Base-by-base conservation (phyloP, 2,329 filamentous ascomycete genomes). In the Penicillium sp. region DNA sequence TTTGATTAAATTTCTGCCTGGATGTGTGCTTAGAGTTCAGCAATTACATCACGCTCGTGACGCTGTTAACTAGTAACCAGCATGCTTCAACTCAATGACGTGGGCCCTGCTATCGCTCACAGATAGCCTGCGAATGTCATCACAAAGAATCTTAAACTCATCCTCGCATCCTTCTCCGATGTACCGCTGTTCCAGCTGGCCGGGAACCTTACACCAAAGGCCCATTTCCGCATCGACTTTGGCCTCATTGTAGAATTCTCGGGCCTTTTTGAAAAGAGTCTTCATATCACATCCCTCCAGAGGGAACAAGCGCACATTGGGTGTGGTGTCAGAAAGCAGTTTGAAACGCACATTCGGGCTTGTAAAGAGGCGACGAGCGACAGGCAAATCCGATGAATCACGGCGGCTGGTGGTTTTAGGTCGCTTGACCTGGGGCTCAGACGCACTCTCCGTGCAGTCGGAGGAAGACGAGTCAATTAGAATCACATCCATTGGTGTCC, bases 131-230 rank as follows among this genome's bases (percentile, higher is more conserved):
- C 25, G 33, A 8, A 51, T 37, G 7, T 52, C 53, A 3, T 50
- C 37, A 13, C 53, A 40, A 3, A 58, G 44, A 5, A 54, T 38
- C 9, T 36, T 25, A 17, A 55, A 57, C n/a, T 58, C 54, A 3
- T 51, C 51, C 4, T 48, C 31, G 7, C 43, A 50, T 1, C 45
- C 45, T 4, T 53, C 48, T 10, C 54, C 51, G 4, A 60, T 18
- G 18, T 48, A 58, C 4, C 55, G 41, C 2, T 33, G 19, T 4
- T 35, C 36, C 2, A 35, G 15, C 2, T 41, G 2, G 10, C 45
- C 40, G 9, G 37, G 27, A 6, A 41, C 10, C 20, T 36, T 34
- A 30, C 37, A 51, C 3, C 47, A 36, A 3, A 57, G 36, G 5
- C 41, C 46, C 7, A 51, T 38, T 2, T 53, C 39, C 4, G 6